Evolutionary conservation across 148 eudicot species (phyloP).

Genomic region (Persicaria maculosa): DNA sequence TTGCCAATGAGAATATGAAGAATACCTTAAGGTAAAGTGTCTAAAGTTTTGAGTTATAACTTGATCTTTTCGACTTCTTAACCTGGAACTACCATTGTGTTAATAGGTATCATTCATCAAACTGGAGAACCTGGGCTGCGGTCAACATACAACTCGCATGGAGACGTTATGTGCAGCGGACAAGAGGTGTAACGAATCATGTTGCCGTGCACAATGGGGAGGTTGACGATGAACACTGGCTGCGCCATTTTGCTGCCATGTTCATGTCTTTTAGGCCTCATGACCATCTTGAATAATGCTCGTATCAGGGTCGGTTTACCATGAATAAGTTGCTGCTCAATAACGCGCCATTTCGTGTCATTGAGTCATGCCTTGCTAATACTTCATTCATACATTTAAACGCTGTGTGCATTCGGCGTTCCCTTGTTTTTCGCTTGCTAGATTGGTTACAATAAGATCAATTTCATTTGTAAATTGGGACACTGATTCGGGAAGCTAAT

Average conservation of each 20-base stretch:
- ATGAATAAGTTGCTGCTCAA: background rate
- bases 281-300: slow-evolving; percentile 9
- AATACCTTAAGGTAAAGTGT: slow-evolving; percentile 17
- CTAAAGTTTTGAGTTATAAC: no score
- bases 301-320: background rate
- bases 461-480: background rate
- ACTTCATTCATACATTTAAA: no score
- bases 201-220: background rate
- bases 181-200: background rate
- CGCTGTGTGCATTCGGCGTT: background rate
- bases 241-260: slow-evolving; percentile 11
- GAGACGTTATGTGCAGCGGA: slow-evolving; percentile 3
- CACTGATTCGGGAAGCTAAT: no score
- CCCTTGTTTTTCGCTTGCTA: background rate
- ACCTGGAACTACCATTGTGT: background rate
- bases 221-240: slow-evolving; percentile 1
- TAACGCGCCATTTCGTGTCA: background rate
- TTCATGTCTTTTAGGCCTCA: slow-evolving; percentile 15
- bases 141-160: slow-evolving; percentile 38
- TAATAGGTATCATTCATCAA: slow-evolving; percentile 26
- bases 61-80: background rate
- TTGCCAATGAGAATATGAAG: slow-evolving; percentile 25
- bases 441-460: background rate
- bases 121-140: slow-evolving; percentile 46
- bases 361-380: background rate